A percentile compares a stretch with the other conserved stretches of the same genome.
These are phyloP conservation scores for Apiospora marii DNA, from an alignment of 2,329 filamentous ascomycete genomes.

Conservation along the genomic window DNA sequence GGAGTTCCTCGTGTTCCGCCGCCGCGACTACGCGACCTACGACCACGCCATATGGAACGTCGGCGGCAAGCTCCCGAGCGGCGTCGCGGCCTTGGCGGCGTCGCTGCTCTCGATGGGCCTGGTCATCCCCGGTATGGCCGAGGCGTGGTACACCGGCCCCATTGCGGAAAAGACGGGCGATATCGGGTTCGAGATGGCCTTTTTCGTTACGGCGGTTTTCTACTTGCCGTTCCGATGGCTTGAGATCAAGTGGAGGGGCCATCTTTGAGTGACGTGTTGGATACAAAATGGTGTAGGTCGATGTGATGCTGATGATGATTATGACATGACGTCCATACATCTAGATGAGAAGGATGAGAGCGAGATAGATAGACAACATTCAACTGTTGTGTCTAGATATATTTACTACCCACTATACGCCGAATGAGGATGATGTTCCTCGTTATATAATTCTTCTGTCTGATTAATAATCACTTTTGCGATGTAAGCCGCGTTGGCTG, in stretches of 20 bases:
- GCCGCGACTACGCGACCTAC: slow-evolving; percentile 52
- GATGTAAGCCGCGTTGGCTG: no score
- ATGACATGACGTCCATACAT: slow-evolving; percentile 10
- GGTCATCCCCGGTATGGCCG: slow-evolving; percentile 51
- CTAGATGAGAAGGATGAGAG: background rate
- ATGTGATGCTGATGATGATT: background rate
- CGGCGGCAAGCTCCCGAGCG: slow-evolving; percentile 52
- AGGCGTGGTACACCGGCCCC: slow-evolving; percentile 53
- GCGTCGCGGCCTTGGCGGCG: slow-evolving; percentile 55
- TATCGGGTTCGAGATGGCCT: slow-evolving; percentile 54
- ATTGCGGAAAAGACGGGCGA: slow-evolving; percentile 53
- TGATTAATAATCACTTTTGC: no score
- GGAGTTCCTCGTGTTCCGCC: slow-evolving; percentile 59
- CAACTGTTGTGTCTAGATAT: slow-evolving; percentile 2
- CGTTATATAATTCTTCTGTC: background rate
- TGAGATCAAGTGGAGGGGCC: slow-evolving; percentile 50
- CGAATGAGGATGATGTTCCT: background rate
- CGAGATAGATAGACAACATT: slow-evolving; percentile 8
- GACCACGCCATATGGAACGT: slow-evolving; percentile 58
- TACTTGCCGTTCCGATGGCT: slow-evolving; percentile 57
- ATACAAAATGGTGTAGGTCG: background rate
- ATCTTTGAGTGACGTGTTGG: slow-evolving; percentile 34
- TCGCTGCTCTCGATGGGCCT: slow-evolving; percentile 55
- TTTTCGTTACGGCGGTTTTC: slow-evolving; percentile 52
- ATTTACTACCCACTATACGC: background rate